Conservation (phyloP, 2,329 filamentous ascomycete genomes). For the Lanzia echinophila region DNA sequence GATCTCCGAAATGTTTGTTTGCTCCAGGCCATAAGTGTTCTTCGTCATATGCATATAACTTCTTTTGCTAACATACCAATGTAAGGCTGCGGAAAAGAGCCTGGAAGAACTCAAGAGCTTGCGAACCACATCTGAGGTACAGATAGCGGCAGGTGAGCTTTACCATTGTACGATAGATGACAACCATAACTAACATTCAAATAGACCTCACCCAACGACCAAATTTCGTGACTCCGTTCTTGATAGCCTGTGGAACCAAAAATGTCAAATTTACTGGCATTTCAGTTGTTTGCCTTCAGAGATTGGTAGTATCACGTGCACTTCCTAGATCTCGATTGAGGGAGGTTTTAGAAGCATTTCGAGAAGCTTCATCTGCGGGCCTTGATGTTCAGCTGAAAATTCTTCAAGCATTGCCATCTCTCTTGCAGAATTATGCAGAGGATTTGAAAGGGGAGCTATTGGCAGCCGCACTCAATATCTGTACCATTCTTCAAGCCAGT, state of each 20-base stretch:
- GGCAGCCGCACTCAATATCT: conserved; percentile 79
- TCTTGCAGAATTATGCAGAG: conserved; percentile 82
- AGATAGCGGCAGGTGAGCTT: conserved; percentile 32
- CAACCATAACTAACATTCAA: conserved; percentile 7
- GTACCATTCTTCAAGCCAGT: conserved; percentile 81
- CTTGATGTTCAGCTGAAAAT: conserved; percentile 95
- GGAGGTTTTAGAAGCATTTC: conserved; percentile 82
- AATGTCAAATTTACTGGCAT: conserved; percentile 87
- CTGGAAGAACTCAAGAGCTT: conserved; percentile 80
- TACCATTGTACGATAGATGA: not conserved
- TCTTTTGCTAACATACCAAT: conserved; percentile 33
- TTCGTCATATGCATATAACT: not conserved
- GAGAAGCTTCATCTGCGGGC: conserved; percentile 72
- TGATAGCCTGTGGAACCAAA: conserved; percentile 84
- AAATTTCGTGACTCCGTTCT: conserved; percentile 86
- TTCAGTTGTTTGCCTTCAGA: conserved; percentile 81
- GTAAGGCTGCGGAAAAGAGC: conserved; percentile 79
- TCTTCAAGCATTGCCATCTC: conserved; percentile 79
- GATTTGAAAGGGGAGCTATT: conserved; percentile 77
- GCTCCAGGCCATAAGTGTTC: conserved; percentile 1
- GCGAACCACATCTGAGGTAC: conserved; percentile 64
- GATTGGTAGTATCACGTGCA: conserved; percentile 75
- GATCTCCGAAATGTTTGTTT: conserved; percentile 71
- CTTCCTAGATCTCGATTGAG: conserved; percentile 72
- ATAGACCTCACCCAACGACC: conserved; percentile 74